Evolutionary conservation across 2,329 filamentous ascomycete species (phyloP).

Genomic region (Pseudocercospora eumusae): DNA sequence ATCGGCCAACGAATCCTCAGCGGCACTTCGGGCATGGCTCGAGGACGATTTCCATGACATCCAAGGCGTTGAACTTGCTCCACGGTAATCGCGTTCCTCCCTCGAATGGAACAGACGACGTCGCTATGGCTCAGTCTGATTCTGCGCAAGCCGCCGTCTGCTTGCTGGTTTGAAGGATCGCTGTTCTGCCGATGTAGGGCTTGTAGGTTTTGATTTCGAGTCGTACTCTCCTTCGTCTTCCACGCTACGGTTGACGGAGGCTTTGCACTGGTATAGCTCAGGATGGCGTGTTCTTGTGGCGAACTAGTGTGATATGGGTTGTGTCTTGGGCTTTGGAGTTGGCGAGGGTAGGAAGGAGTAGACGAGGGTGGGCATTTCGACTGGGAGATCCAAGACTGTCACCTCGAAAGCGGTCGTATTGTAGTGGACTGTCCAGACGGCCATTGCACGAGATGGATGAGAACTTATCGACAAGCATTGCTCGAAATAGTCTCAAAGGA

Average conservation of each 20-base stretch:
- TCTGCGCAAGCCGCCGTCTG: not conserved
- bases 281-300: too few species aligned
- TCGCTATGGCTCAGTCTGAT: not conserved
- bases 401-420: too few species aligned
- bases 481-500: too few species aligned
- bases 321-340: too few species aligned
- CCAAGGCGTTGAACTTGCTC: not conserved
- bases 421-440: too few species aligned
- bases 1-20: not conserved
- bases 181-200: not conserved
- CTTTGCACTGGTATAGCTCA: too few species aligned
- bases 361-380: too few species aligned
- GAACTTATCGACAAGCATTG: too few species aligned
- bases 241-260: not conserved
- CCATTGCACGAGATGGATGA: too few species aligned
- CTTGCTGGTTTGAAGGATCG: not conserved
- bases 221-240: not conserved
- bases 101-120: not conserved
- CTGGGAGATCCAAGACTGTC: too few species aligned
- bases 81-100: not conserved
- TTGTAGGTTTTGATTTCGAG: not conserved
- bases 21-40: not conserved
- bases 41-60: not conserved
- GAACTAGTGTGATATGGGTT: too few species aligned
- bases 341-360: too few species aligned